phyloP scores from a whole-genome alignment of 768 basidiomycete species.

The Trametes cinnabarina region DNA sequence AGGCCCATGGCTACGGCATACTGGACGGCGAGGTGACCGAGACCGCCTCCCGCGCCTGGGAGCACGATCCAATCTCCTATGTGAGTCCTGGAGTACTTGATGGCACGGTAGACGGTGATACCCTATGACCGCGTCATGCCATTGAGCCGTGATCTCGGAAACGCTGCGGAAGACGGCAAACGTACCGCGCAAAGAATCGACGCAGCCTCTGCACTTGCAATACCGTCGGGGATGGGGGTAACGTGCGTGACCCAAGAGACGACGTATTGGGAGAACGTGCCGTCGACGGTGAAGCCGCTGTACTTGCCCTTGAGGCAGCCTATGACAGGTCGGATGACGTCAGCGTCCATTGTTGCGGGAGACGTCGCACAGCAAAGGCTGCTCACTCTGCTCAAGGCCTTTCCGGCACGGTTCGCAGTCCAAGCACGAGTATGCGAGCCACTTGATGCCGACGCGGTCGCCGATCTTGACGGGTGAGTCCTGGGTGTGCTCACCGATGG shows the following conservation, averaged over 20 bases:
- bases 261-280: constrained; percentile 72
- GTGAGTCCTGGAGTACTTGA: constrained; percentile 65
- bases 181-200: constrained; percentile 76
- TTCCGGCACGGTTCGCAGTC: constrained; percentile 75
- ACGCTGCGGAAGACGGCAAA: background rate
- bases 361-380: background rate
- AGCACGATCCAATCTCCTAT: constrained; percentile 77
- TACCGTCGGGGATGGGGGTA: constrained; percentile 72
- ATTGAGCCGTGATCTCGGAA: background rate
- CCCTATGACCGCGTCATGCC: constrained; percentile 42
- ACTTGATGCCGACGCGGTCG: constrained; percentile 82
- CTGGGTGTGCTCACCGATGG: constrained; percentile 65
- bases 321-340: constrained; percentile 23
- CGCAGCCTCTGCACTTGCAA: constrained; percentile 65
- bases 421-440: constrained; percentile 71
- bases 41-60: constrained; percentile 78
- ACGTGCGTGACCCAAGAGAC: constrained; percentile 73
- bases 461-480: constrained; percentile 67
- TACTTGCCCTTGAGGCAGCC: constrained; percentile 59
- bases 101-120: constrained; percentile 81
- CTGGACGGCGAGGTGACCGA: constrained; percentile 83
- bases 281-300: constrained; percentile 74
- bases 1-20: constrained; percentile 78
- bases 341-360: constrained; percentile 1
- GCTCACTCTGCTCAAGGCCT: constrained; percentile 73